Conservation (phyloP, 768 basidiomycete species). For the Kwoniella newhampshirensis region DNA sequence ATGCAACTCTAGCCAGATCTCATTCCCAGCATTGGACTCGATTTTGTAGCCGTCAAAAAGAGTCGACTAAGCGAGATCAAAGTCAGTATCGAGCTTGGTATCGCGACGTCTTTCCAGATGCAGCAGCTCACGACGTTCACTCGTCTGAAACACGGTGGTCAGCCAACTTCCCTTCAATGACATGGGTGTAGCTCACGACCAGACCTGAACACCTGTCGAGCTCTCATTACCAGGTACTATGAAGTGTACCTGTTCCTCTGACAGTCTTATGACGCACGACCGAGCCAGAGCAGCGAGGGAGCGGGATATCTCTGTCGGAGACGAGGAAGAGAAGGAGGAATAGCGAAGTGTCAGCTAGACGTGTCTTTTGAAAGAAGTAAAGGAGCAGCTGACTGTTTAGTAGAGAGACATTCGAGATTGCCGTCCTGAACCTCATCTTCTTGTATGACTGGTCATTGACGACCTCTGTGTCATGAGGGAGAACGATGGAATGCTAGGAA, state of each 20-base stretch:
- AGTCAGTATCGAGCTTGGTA: no score
- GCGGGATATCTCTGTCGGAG: slow-evolving; percentile 44
- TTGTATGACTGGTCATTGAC: not conserved
- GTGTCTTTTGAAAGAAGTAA: not conserved
- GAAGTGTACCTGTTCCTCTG: slow-evolving; percentile 46
- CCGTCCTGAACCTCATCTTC: slow-evolving; percentile 50
- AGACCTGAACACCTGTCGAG: slow-evolving; percentile 51
- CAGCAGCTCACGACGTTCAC: slow-evolving; percentile 41
- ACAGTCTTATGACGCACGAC: slow-evolving; percentile 43
- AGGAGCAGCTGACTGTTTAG: slow-evolving; percentile 38
- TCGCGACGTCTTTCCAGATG: no score
- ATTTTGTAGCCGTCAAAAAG: slow-evolving; percentile 49
- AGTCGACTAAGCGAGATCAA: slow-evolving; percentile 25
- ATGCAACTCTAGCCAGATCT: slow-evolving; percentile 49
- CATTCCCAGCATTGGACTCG: slow-evolving; percentile 48
- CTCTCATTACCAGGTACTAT: slow-evolving; percentile 52
- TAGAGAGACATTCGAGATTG: slow-evolving; percentile 42
- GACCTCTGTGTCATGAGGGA: no score
- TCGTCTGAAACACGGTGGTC: slow-evolving; percentile 19
- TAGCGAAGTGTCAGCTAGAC: slow-evolving; percentile 3
- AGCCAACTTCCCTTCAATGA: not conserved
- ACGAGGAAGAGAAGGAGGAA: not conserved
- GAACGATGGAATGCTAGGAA: no score
- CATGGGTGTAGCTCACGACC: slow-evolving; percentile 44
- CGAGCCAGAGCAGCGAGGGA: slow-evolving; percentile 42